These are phyloP conservation scores for Thielaviopsis populi DNA, from an alignment of 2,329 filamentous ascomycete species.

Conservation along the genomic window DNA sequence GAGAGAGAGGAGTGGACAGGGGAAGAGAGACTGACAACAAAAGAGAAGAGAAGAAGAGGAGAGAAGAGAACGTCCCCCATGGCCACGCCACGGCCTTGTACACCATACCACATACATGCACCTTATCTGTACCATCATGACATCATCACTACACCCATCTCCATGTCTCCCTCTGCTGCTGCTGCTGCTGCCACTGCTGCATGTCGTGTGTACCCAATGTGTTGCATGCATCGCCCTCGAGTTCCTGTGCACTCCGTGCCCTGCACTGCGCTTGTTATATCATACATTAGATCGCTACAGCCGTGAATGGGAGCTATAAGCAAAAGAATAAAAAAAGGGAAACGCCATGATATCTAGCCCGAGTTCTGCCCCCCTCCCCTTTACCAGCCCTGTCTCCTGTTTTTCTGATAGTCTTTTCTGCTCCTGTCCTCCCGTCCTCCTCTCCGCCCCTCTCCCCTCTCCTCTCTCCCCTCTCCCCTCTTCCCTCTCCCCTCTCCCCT, in stretches of 20 bases:
- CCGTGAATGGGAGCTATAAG: neutral
- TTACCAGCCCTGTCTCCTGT: neutral
- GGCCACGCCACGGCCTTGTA: constrained; percentile 2
- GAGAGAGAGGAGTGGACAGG: neutral
- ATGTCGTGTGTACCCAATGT: no score
- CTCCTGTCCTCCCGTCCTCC: no score
- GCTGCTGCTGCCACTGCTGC: no score
- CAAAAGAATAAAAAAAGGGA: neutral
- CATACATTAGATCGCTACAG: neutral
- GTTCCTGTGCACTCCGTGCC: no score
- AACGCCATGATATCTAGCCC: neutral
- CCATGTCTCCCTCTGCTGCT: neutral
- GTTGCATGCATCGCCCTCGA: no score
- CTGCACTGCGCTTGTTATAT: no score
- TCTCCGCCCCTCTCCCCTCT: no score
- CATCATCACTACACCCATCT: neutral
- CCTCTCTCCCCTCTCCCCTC: no score
- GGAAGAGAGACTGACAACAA: neutral
- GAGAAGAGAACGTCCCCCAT: neutral
- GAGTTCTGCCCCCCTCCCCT: neutral
- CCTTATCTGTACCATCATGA: constrained; percentile 5
- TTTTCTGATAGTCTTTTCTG: no score
- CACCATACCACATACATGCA: constrained; percentile 9
- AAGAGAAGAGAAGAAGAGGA: neutral
- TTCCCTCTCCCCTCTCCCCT: no score